Base-by-base conservation (phyloP, 2,329 filamentous ascomycete genomes). In the Bipolaris oryzae region DNA sequence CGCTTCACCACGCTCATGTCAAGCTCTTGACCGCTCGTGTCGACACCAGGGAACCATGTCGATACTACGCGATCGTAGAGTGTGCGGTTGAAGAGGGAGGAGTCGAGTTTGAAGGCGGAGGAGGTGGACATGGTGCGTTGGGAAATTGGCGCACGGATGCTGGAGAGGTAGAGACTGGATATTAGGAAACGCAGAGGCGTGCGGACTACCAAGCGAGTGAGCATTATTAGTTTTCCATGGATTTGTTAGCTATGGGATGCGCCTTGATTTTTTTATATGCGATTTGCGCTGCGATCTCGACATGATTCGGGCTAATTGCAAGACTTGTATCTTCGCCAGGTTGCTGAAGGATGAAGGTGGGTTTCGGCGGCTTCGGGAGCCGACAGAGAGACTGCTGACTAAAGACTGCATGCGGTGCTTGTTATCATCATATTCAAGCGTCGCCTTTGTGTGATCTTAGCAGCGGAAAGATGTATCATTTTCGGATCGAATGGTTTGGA, bases 11-110 rank as follows among this genome's bases (percentile, higher is more conserved):
- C 60, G 11, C 59, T 59, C 23, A 61, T 54, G 33, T 68, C 69
- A 41, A 72, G 52, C 1, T 57, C 50, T 42, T 55, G 67, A n/a
- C 72, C 69, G 23, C 58, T 62, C 3, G 57, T 23, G 11, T 76
- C 63, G 4, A 76, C 52, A 25, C 65, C 74, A 15, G 62, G 60
- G 57, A 80, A 79, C 78, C 79, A 81, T 49, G 76, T 62, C 18
- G 70, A 57, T 16, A 61, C 72, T 21, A 80, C 45, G 9, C 64
- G 58, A 4, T 65, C 62, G 65, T 80, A 80, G 3, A 80, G 66
- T 0, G 61, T 48, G 0, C 67, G 66, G 45, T 77, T 80, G 69
- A 79, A 80, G 61, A 80, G 68, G 20, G 49, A 62, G 33, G 63
- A 71, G 62, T 79, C 73, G 41, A 80, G 74, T 3, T 59, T 62